Conservation (phyloP, 108 stramenopile species). For the Stephanodiscus minutulus region DNA sequence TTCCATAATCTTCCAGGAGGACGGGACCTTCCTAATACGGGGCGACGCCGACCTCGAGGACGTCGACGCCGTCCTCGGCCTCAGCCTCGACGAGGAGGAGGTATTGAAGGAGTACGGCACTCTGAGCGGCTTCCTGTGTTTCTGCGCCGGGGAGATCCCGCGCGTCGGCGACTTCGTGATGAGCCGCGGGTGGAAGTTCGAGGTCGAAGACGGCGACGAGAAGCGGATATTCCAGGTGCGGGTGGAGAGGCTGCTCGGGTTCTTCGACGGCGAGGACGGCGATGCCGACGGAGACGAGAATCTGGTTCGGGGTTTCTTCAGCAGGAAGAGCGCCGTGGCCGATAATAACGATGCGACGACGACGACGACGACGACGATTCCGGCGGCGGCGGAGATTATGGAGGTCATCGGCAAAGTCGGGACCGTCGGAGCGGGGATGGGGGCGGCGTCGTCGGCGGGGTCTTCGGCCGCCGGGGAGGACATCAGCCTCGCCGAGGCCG, state of each 20-base stretch:
- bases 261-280: slow-evolving; percentile 54
- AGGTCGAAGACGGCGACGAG: slow-evolving; percentile 84
- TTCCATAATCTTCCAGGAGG: slow-evolving; percentile 86
- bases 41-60: slow-evolving; percentile 95
- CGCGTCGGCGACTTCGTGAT: slow-evolving; percentile 88
- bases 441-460: slow-evolving; percentile 19
- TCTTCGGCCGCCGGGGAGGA: slow-evolving; percentile 40
- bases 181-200: slow-evolving; percentile 91
- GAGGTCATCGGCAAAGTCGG: slow-evolving; percentile 19
- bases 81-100: slow-evolving; percentile 85
- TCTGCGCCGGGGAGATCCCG: slow-evolving; percentile 95
- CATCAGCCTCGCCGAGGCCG: slow-evolving; percentile 40
- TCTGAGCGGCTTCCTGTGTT: slow-evolving; percentile 90
- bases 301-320: slow-evolving; percentile 59
- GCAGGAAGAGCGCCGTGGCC: slow-evolving; percentile 28
- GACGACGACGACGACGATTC: slow-evolving; percentile 4
- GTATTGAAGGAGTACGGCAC: slow-evolving; percentile 92
- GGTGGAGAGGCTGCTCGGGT: slow-evolving; percentile 81
- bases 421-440: slow-evolving; percentile 5
- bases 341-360: slow-evolving; percentile 13
- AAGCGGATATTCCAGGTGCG: slow-evolving; percentile 73
- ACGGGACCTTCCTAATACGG: slow-evolving; percentile 88
- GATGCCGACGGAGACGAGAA: slow-evolving; percentile 66
- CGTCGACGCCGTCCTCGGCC: slow-evolving; percentile 82
- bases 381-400: slow-evolving; percentile 15